These are phyloP conservation scores for Brassica carinata DNA, from an alignment of 345 rosid genomes.

Conservation along the genomic window DNA sequence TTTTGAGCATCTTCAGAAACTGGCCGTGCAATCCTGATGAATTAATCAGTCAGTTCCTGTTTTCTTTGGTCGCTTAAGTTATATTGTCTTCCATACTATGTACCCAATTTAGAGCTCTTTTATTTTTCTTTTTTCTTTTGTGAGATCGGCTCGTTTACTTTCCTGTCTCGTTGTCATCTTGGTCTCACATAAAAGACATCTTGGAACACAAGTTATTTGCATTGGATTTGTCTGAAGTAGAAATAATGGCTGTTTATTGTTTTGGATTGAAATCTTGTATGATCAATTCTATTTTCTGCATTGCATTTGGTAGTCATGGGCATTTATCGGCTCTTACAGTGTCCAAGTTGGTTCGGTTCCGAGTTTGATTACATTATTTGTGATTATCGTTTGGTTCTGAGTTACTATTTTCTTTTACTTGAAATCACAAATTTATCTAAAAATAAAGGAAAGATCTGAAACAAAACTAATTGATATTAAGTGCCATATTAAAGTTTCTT, in stretches of 20 bases:
- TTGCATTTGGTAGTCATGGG: neutral
- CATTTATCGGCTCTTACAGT: neutral
- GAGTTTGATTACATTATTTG: neutral
- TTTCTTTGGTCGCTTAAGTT: slow-evolving; percentile 6
- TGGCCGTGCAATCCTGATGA: slow-evolving; percentile 93
- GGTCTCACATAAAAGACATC: slow-evolving; percentile 25
- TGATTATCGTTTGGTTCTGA: neutral
- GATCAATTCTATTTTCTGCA: neutral
- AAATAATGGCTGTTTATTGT: neutral
- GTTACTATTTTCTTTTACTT: neutral
- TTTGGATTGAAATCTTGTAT: slow-evolving; percentile 22
- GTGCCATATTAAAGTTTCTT: neutral
- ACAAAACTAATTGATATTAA: neutral
- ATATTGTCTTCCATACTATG: slow-evolving; percentile 20
- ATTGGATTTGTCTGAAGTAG: slow-evolving; percentile 11
- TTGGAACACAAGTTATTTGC: slow-evolving; percentile 25
- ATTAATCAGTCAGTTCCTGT: slow-evolving; percentile 3
- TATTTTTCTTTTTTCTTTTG: neutral
- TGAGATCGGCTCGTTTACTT: neutral
- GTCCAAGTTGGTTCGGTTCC: neutral
- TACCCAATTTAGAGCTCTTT: slow-evolving; percentile 31
- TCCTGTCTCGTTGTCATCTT: slow-evolving; percentile 9
- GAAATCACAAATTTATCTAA: neutral
- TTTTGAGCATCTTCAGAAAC: slow-evolving; percentile 96
- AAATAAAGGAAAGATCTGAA: neutral